Evolutionary conservation across 139 green algal genomes (phyloP).

Genomic region (Asterochloris erici): DNA sequence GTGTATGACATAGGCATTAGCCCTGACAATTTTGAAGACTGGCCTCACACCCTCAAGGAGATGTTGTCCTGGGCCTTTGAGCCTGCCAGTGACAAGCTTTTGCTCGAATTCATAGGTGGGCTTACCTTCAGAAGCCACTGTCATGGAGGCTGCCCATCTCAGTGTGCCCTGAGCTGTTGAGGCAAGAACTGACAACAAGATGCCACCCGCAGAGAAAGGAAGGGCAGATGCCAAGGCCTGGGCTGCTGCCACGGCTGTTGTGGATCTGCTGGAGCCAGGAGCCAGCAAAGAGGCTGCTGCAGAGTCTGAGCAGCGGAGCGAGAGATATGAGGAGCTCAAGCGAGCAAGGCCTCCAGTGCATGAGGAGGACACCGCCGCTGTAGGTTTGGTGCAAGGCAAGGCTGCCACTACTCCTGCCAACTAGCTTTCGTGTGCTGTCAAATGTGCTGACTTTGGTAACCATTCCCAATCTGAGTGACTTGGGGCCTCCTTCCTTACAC

Average conservation of each 20-base stretch:
- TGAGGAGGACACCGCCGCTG: neutral
- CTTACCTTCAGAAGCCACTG: neutral
- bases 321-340: neutral
- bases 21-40: slow-evolving; percentile 40
- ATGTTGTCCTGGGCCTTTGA: slow-evolving; percentile 62
- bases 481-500: neutral
- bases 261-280: neutral
- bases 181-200: neutral
- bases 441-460: too few species aligned
- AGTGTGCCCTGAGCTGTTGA: neutral
- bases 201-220: slow-evolving; percentile 18
- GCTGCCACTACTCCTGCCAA: neutral
- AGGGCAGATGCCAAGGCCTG: slow-evolving; percentile 38
- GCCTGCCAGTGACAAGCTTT: slow-evolving; percentile 44
- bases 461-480: neutral
- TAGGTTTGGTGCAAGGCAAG: slow-evolving; percentile 6
- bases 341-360: neutral
- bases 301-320: slow-evolving; percentile 5
- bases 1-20: slow-evolving; percentile 37
- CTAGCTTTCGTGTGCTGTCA: neutral
- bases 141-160: neutral
- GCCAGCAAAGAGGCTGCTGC: neutral
- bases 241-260: slow-evolving; percentile 16
- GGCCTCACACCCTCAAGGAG: slow-evolving; percentile 37
- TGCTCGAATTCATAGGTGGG: slow-evolving; percentile 17